A percentile compares a stretch with the other conserved stretches of the same genome.
Conservation (phyloP, 345 rosid genomes). For the Alliaria petiolata region DNA sequence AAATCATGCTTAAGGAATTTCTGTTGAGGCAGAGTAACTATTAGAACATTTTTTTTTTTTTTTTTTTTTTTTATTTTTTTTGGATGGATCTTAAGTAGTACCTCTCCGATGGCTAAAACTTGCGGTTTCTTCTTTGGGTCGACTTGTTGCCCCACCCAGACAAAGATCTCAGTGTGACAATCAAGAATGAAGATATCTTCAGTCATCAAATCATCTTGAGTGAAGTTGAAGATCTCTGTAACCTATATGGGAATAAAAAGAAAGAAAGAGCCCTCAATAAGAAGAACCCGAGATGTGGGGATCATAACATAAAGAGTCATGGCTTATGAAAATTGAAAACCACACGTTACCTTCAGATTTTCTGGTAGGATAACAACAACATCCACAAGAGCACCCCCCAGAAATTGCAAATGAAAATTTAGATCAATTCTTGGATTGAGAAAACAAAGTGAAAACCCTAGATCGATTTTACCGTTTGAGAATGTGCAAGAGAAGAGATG, state of each 20-base stretch:
- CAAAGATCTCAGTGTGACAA: constrained; percentile 78
- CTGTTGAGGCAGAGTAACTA: constrained; percentile 39
- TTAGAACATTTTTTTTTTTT: not conserved
- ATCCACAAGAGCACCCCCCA: constrained; percentile 5
- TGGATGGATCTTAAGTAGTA: constrained; percentile 25
- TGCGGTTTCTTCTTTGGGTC: constrained; percentile 67
- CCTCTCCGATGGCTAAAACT: constrained; percentile 84
- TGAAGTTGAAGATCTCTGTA: constrained; percentile 78
- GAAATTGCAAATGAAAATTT: not conserved
- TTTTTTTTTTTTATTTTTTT: not conserved
- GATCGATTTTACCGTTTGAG: constrained; percentile 26
- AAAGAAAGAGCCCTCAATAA: not conserved
- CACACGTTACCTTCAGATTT: constrained; percentile 57
- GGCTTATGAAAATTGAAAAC: not conserved
- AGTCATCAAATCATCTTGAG: constrained; percentile 98
- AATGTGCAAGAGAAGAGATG: constrained; percentile 86
- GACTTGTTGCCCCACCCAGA: constrained; percentile 95
- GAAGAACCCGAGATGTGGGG: not conserved
- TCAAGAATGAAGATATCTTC: constrained; percentile 95
- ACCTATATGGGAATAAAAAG: constrained; percentile 47
- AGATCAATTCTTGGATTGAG: not conserved
- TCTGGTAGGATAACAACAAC: constrained; percentile 44
- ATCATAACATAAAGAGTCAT: constrained; percentile 4
- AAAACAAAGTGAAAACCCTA: not conserved
- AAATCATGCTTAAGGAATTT: constrained; percentile 76